These are phyloP conservation scores for Rosa persica DNA, from an alignment of 306 rosid species.

Conservation along the genomic window DNA sequence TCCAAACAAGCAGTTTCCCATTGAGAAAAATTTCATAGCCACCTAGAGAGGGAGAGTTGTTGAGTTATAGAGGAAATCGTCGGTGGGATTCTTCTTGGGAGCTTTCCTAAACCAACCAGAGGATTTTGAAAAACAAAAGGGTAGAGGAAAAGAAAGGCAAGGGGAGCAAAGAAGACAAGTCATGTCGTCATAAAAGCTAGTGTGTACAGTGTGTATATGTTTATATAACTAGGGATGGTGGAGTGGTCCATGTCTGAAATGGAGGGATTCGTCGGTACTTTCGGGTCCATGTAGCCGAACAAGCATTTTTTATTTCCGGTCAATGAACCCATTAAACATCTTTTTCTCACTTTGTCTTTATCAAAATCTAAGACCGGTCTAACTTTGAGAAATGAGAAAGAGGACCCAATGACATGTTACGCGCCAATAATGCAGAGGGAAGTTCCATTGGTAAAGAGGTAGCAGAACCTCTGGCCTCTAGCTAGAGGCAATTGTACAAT, in stretches of 20 bases:
- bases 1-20: constrained; percentile 78
- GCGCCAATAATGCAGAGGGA: constrained; percentile 5
- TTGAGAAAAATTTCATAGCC: constrained; percentile 4
- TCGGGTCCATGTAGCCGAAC: constrained; percentile 26
- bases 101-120: constrained; percentile 16
- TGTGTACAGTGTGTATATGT: background rate
- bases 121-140: constrained; percentile 2
- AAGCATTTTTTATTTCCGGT: constrained; percentile 19
- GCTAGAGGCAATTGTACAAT: background rate
- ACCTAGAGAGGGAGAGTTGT: background rate
- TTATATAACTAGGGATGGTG: background rate
- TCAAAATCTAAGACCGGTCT: background rate
- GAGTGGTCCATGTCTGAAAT: constrained; percentile 9
- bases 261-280: background rate
- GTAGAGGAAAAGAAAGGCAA: constrained; percentile 8
- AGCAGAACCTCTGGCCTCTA: background rate
- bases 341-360: constrained; percentile 36
- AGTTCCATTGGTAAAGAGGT: background rate
- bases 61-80: constrained; percentile 19
- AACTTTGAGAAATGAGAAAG: background rate
- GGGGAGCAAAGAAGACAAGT: constrained; percentile 8
- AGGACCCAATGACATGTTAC: background rate
- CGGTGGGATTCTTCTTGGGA: constrained; percentile 49
- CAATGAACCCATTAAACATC: constrained; percentile 5
- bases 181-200: constrained; percentile 6